These are phyloP conservation scores for Arthrobotrys sphaeroides DNA, from an alignment of 2,329 filamentous ascomycete genomes.

Conservation along the genomic window DNA sequence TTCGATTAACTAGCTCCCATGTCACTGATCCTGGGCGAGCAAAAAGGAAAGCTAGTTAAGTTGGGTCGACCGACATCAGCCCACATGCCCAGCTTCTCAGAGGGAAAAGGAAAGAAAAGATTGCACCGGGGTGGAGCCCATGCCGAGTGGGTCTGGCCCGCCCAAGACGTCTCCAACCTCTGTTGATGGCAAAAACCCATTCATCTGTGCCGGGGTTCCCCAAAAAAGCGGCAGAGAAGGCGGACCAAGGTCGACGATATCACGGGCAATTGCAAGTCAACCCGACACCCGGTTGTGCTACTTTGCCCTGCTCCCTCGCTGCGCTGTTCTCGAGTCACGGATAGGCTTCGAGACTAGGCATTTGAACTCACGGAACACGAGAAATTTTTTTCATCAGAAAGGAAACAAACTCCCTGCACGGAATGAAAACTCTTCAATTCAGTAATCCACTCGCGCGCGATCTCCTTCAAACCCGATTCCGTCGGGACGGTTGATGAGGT, in stretches of 20 bases:
- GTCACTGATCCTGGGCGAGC: background rate
- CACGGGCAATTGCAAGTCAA: constrained; percentile 9
- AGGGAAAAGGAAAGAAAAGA: background rate
- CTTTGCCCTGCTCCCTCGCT: constrained; percentile 7
- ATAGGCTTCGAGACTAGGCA: constrained; percentile 19
- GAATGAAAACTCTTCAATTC: constrained; percentile 19
- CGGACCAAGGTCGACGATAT: constrained; percentile 17
- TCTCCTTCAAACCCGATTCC: constrained; percentile 7
- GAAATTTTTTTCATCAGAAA: constrained; percentile 8
- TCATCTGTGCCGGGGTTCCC: constrained; percentile 33
- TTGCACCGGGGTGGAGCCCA: constrained; percentile 14
- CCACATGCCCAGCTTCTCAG: background rate
- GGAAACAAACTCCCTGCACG: constrained; percentile 5
- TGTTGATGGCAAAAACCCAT: constrained; percentile 3
- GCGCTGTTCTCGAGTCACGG: background rate
- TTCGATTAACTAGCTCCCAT: constrained; percentile 6
- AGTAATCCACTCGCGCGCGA: constrained; percentile 36
- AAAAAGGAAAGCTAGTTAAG: constrained; percentile 1
- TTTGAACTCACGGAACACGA: constrained; percentile 24
- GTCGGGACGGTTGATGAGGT: constrained; percentile 17
- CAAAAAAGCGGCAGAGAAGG: constrained; percentile 13
- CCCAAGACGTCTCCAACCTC: background rate
- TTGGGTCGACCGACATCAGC: constrained; percentile 12
- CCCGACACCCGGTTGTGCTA: constrained; percentile 8
- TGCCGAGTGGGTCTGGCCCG: constrained; percentile 28